Evolutionary conservation across 257 asterid species (phyloP).

Genomic region (Nicotiana tabacum): DNA sequence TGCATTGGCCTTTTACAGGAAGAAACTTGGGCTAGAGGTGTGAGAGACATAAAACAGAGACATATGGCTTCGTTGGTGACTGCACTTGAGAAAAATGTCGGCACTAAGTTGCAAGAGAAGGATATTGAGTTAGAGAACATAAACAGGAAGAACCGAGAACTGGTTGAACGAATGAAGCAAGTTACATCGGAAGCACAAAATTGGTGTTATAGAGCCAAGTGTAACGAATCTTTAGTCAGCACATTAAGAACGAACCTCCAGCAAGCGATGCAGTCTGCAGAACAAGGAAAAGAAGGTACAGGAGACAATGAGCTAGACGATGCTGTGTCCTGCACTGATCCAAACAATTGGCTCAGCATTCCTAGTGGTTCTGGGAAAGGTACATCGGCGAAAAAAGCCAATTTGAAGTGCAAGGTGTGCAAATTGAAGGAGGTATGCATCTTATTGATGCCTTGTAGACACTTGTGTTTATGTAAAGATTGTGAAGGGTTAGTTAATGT

Average conservation of each 20-base stretch:
- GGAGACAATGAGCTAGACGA: constrained; percentile 69
- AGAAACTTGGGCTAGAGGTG: constrained; percentile 51
- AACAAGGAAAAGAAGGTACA: constrained; percentile 51
- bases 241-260: constrained; percentile 56
- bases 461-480: constrained; percentile 78
- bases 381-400: constrained; percentile 15
- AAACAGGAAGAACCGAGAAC: constrained; percentile 60
- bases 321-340: constrained; percentile 58
- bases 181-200: constrained; percentile 63
- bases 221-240: constrained; percentile 71
- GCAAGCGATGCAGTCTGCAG: constrained; percentile 52
- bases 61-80: constrained; percentile 57
- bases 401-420: constrained; percentile 51
- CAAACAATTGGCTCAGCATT: constrained; percentile 41
- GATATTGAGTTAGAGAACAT: constrained; percentile 52
- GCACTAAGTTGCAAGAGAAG: constrained; percentile 56
- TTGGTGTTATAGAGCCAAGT: constrained; percentile 86
- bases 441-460: constrained; percentile 83
- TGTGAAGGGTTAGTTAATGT: constrained; percentile 58
- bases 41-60: constrained; percentile 60
- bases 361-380: constrained; percentile 28
- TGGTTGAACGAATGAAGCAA: constrained; percentile 64
- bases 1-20: constrained; percentile 39
- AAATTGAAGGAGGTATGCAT: constrained; percentile 53
- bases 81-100: constrained; percentile 44